A percentile compares a stretch with the other conserved stretches of the same genome.
These are phyloP conservation scores for Articulospora tetracladia DNA, from an alignment of 495 filamentous ascomycete genomes.

Conservation along the genomic window DNA sequence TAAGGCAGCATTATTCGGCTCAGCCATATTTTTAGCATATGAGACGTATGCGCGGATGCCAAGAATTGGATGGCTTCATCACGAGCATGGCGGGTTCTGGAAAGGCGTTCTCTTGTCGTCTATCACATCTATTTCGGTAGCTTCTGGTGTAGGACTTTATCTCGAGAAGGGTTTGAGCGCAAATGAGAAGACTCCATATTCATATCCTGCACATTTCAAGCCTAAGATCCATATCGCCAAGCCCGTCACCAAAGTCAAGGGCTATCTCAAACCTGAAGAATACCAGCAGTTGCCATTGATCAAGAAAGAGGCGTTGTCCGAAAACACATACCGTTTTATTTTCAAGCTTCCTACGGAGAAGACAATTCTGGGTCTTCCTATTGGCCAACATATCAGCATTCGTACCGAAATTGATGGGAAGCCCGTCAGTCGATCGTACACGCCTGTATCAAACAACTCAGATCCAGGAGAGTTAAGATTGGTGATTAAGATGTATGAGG, in stretches of 20 bases:
- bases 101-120: conserved; percentile 36
- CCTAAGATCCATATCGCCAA: conserved; percentile 25
- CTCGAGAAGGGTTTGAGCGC: conserved; percentile 29
- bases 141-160: conserved; percentile 23
- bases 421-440: conserved; percentile 43
- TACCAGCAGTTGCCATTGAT: conserved; percentile 43
- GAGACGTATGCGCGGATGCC: conserved; percentile 1
- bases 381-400: conserved; percentile 51
- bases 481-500: conserved; percentile 44
- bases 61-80: conserved; percentile 6
- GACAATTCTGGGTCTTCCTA: conserved; percentile 45
- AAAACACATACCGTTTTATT: conserved; percentile 43
- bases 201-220: conserved; percentile 38
- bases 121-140: conserved; percentile 25
- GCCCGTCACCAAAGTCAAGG: conserved; percentile 30
- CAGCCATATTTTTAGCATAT: conserved; percentile 5
- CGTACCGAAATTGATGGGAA: conserved; percentile 39
- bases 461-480: conserved; percentile 43
- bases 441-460: conserved; percentile 47
- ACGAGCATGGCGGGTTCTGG: conserved; percentile 23
- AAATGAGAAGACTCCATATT: conserved; percentile 33
- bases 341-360: conserved; percentile 41
- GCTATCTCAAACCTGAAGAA: conserved; percentile 42
- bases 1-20: conserved; percentile 1
- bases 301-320: conserved; percentile 37